A percentile compares a stretch with the other conserved stretches of the same genome.
Conservation (phyloP, 805 yeast genomes). For the Metschnikowia picachoensis region DNA sequence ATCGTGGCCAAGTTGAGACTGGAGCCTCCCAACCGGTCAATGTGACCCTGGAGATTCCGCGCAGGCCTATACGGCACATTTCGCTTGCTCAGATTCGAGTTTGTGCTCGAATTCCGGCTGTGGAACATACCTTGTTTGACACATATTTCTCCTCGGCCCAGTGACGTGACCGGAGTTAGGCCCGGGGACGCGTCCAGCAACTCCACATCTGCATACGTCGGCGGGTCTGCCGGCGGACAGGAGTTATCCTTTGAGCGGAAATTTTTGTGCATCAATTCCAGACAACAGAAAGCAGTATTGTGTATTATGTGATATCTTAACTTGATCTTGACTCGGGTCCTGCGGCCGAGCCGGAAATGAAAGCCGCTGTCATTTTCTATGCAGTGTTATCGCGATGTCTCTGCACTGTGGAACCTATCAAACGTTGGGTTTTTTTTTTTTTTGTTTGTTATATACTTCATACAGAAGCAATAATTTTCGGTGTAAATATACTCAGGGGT, state of each 20-base stretch:
- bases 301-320: no score
- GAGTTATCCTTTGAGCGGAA: not conserved
- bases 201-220: conserved; percentile 21
- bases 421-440: no score
- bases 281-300: no score
- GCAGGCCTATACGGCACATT: conserved; percentile 34
- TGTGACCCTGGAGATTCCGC: conserved; percentile 32
- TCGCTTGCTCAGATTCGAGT: conserved; percentile 8
- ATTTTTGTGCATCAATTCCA: not conserved
- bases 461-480: no score
- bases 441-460: no score
- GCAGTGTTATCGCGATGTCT: no score
- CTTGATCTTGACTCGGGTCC: no score
- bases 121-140: no score
- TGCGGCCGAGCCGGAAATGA: no score
- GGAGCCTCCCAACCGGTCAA: conserved; percentile 22
- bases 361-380: no score
- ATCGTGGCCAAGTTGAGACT: conserved; percentile 7
- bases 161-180: conserved; percentile 9
- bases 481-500: no score
- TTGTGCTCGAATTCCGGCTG: not conserved
- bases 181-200: conserved; percentile 9
- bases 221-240: conserved; percentile 19
- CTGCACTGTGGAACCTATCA: no score
- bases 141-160: not conserved